Evolutionary conservation across 192 early-diverging fungal genomes (phyloP).

Genomic region (Coemansia sp.): DNA sequence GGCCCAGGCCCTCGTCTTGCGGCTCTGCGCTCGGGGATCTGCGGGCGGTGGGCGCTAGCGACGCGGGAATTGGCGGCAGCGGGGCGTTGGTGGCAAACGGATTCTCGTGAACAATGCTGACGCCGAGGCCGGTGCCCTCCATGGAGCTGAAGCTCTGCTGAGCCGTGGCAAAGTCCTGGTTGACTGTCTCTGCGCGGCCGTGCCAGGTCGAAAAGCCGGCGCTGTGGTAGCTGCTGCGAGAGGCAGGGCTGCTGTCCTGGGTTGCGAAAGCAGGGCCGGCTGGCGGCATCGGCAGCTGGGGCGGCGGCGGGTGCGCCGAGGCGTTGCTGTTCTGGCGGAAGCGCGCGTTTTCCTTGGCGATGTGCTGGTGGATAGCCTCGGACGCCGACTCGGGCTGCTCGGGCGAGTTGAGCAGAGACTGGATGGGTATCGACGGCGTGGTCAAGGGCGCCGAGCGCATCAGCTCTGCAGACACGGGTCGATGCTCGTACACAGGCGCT

Average conservation of each 20-base stretch:
- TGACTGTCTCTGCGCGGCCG: slow-evolving; percentile 41
- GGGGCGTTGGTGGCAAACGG: neutral
- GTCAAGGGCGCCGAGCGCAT: neutral
- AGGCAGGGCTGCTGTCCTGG: slow-evolving; percentile 41
- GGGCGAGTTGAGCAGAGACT: slow-evolving; percentile 45
- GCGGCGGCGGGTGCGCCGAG: slow-evolving; percentile 13
- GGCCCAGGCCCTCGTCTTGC: neutral
- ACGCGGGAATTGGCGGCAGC: slow-evolving; percentile 8
- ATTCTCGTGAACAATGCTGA: slow-evolving; percentile 4
- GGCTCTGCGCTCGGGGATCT: slow-evolving; percentile 1
- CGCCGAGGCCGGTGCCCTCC: slow-evolving; percentile 24
- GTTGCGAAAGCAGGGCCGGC: slow-evolving; percentile 2
- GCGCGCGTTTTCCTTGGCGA: slow-evolving; percentile 50
- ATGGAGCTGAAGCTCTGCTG: slow-evolving; percentile 49
- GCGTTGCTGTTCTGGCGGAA: slow-evolving; percentile 37
- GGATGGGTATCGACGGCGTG: slow-evolving; percentile 36
- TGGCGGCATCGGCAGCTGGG: slow-evolving; percentile 8
- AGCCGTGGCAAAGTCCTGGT: slow-evolving; percentile 47
- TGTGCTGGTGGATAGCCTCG: slow-evolving; percentile 36
- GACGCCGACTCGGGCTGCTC: slow-evolving; percentile 10
- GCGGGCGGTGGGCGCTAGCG: neutral
- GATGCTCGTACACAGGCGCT: slow-evolving; percentile 8
- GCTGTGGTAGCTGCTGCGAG: slow-evolving; percentile 52
- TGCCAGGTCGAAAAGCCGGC: slow-evolving; percentile 44
- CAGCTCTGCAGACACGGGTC: slow-evolving; percentile 5